Evolutionary conservation across 73 alveolate genomes (phyloP).

Genomic region (Paramecium octaurelia): DNA sequence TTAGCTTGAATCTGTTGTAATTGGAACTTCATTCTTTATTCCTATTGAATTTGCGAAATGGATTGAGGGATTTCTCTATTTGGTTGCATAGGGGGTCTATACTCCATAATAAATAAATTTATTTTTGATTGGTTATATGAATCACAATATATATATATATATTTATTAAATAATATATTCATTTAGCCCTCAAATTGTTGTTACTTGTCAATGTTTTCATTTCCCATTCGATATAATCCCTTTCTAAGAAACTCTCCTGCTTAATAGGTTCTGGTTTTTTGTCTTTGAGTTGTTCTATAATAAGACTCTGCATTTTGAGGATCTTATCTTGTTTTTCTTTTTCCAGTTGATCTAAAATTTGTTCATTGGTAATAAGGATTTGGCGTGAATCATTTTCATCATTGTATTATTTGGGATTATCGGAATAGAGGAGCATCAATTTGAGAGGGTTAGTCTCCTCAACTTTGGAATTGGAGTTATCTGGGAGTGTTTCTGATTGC

Average conservation of each 20-base stretch:
- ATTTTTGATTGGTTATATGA: neutral
- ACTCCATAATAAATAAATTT: neutral
- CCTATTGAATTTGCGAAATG: neutral
- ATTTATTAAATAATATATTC: neutral
- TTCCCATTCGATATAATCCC: slow-evolving; percentile 7
- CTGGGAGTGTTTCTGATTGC: neutral
- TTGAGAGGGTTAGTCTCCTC: neutral
- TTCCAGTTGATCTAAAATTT: neutral
- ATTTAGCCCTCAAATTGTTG: neutral
- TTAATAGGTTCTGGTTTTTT: neutral
- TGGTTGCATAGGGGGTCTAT: neutral
- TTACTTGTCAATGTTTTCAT: neutral
- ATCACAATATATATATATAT: neutral
- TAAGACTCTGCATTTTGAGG: neutral
- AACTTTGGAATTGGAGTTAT: neutral
- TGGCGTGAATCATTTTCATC: neutral
- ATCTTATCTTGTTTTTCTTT: neutral
- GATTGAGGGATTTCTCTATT: neutral
- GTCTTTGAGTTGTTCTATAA: neutral
- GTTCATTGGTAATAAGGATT: neutral
- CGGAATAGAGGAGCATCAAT: neutral
- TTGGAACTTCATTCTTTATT: neutral
- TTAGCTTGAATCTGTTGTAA: neutral
- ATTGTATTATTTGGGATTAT: neutral
- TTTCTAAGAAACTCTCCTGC: neutral